Percentiles rank a stretch among this genome's conserved stretches.
Conservation (phyloP, 148 eudicot genomes). For the Rhododendron griersonianum region DNA sequence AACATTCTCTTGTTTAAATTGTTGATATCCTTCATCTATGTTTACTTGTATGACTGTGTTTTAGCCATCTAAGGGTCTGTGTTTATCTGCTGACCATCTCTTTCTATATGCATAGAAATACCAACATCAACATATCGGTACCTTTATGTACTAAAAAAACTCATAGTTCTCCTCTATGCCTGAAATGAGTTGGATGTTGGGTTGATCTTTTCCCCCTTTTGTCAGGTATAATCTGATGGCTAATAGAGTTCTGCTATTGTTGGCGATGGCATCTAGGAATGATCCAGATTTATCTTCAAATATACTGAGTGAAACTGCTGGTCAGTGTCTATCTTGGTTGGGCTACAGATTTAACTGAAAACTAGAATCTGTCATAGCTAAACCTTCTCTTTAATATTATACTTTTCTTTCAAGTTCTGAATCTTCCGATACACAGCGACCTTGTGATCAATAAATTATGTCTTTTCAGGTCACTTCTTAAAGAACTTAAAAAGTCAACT, state of each 20-base stretch:
- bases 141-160: not conserved
- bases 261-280: constrained; percentile 84
- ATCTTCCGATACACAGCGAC: not conserved
- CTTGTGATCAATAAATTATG: constrained; percentile 6
- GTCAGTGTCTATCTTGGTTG: constrained; percentile 38
- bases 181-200: not conserved
- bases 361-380: not conserved
- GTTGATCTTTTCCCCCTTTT: constrained; percentile 6
- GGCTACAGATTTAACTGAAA: constrained; percentile 8
- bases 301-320: constrained; percentile 74
- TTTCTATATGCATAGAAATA: not conserved
- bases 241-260: constrained; percentile 81
- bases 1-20: constrained; percentile 5
- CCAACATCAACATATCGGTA: not conserved
- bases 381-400: not conserved
- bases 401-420: not conserved
- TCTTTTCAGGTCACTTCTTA: constrained; percentile 85
- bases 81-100: not conserved
- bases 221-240: constrained; percentile 98
- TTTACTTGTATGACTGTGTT: constrained; percentile 6
- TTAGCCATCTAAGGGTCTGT: not conserved
- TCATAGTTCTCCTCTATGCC: not conserved
- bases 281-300: constrained; percentile 58
- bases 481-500: constrained; percentile 89
- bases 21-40: not conserved